These are phyloP conservation scores for Physcia stellaris DNA, from an alignment of 495 filamentous ascomycete species.

Conservation along the genomic window DNA sequence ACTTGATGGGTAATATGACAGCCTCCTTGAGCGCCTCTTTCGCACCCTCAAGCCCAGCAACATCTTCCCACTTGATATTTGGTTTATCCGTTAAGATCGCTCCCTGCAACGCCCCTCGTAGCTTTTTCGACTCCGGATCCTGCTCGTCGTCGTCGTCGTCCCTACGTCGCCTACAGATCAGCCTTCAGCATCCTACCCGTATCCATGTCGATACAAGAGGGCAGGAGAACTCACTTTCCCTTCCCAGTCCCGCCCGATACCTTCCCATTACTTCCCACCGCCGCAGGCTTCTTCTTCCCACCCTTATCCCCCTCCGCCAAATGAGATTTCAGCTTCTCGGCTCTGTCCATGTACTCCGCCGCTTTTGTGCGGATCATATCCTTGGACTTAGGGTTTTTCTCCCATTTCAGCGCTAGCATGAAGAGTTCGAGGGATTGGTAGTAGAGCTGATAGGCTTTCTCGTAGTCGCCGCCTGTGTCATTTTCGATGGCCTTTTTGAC, in stretches of 20 bases:
- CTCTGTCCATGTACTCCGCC: conserved; percentile 93
- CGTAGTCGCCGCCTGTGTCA: conserved; percentile 91
- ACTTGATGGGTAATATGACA: conserved; percentile 93
- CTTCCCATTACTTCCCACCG: conserved; percentile 78
- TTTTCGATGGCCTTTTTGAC: conserved; percentile 95
- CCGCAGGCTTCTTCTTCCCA: conserved; percentile 61
- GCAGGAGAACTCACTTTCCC: conserved; percentile 39
- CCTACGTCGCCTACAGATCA: too few species aligned
- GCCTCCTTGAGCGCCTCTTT: conserved; percentile 98
- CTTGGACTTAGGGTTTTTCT: conserved; percentile 92
- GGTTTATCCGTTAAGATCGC: conserved; percentile 92
- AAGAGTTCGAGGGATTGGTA: conserved; percentile 89
- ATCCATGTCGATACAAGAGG: background rate
- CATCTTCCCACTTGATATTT: conserved; percentile 94
- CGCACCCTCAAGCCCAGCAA: conserved; percentile 86
- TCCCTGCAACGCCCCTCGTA: conserved; percentile 76
- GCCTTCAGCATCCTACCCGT: background rate
- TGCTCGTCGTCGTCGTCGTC: conserved; percentile 53
- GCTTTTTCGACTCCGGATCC: conserved; percentile 89
- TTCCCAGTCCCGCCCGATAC: conserved; percentile 56
- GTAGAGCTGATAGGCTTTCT: conserved; percentile 90
- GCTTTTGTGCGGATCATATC: conserved; percentile 91
- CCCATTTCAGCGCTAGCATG: conserved; percentile 95
- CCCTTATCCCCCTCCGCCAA: conserved; percentile 58
- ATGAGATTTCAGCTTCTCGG: conserved; percentile 91